Percentiles rank a stretch among this genome's conserved stretches.
These are phyloP conservation scores for Luffa acutangula DNA, from an alignment of 306 rosid species.

Conservation along the genomic window DNA sequence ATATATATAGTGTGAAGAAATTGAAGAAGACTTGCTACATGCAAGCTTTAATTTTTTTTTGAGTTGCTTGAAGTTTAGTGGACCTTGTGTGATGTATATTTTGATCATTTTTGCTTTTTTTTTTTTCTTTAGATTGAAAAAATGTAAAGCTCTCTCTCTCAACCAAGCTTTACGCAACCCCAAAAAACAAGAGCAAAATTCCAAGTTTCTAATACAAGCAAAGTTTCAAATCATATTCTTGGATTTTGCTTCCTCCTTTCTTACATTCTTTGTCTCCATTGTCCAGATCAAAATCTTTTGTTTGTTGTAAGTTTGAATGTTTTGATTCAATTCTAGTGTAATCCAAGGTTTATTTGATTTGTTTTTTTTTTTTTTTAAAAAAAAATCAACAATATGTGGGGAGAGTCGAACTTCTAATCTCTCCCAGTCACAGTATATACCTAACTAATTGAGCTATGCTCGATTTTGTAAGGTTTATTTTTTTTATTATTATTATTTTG, in stretches of 20 bases:
- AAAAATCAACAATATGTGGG: too few relatives aligned
- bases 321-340: neutral
- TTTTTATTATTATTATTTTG: too few relatives aligned
- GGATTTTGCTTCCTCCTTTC: neutral
- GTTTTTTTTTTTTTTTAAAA: too few relatives aligned
- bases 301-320: neutral
- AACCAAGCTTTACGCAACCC: constrained; percentile 7
- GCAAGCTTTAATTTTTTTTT: neutral
- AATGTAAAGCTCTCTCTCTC: neutral
- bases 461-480: too few relatives aligned
- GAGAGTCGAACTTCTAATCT: too few relatives aligned
- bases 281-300: neutral
- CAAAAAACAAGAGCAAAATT: neutral
- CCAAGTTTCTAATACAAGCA: constrained; percentile 2
- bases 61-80: neutral
- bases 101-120: neutral
- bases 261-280: neutral
- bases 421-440: too few relatives aligned
- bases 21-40: neutral
- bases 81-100: neutral
- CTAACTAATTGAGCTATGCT: too few relatives aligned
- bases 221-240: constrained; percentile 1
- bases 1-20: neutral
- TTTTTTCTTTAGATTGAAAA: neutral
- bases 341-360: neutral